Evolutionary conservation across 2,329 filamentous ascomycete species (phyloP), one percentile per base, ranked within the genome.

Genomic region (Meredithiella fracta): DNA sequence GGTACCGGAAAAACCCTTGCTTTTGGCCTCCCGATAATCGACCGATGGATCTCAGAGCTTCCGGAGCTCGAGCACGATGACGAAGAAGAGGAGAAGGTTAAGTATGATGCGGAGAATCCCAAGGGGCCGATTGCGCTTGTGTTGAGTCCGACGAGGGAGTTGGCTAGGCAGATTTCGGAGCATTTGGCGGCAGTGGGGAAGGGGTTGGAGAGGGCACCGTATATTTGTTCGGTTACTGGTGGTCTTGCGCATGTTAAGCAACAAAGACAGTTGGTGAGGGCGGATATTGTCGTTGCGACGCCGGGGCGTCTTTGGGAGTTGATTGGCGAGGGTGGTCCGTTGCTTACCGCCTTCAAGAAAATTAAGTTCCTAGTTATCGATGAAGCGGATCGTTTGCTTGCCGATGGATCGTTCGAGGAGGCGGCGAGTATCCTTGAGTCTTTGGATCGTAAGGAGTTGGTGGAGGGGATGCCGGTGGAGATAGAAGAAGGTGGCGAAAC

Each of bases 1-100:
- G 92, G 92, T 61, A 97, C 92, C 14, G 92, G 92, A 62, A 98
- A 98, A 70, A 98, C 92, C 0, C 72, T 98, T 47, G 91, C 92
- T 0, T 98, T 95, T 67, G 88, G 85, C 1, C 89, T 98, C 60
- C 92, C 92, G 0, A 92, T 98, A 56, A 73, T 97, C 8, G 90
- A 98, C 67, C 76, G 78, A 56, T 96, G 84, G 74, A 69, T 98
- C 38, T 31, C 47, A 2, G 67, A 67, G 44, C 67, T 65, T 14
- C 63, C 64, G 22, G 67, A 65, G 52, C 57, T 61, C 57, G 62
- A 53, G 6, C 56, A 57, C 14, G 50, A 23, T 11, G 42, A 53
- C 4, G 20, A 55, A 20, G 63, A 62, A 2, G 63, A 67, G 17
- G 63, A 65, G 5, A 67, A 65, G 49, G 17, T 50, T 22, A 51